phyloP scores from a whole-genome alignment of 169 alveolate genomes.

The Plasmodium vinckei region DNA sequence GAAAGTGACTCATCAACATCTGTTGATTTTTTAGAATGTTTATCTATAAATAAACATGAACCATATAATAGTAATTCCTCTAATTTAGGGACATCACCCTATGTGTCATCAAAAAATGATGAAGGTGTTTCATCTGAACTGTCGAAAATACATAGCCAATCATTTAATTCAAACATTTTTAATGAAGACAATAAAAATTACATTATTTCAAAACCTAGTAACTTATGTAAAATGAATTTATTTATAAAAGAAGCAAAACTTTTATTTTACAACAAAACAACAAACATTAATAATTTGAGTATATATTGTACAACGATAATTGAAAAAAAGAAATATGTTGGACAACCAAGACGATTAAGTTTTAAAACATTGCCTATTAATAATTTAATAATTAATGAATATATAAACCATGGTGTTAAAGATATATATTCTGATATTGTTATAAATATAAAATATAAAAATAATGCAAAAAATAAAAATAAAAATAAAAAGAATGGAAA shows the following conservation, averaged over 20 bases:
- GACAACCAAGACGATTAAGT: slow-evolving; percentile 54
- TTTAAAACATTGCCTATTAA: slow-evolving; percentile 61
- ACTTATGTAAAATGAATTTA: slow-evolving; percentile 40
- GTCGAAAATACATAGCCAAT: slow-evolving; percentile 5
- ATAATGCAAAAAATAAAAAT: slow-evolving; percentile 5
- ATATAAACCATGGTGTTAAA: slow-evolving; percentile 41
- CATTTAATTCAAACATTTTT: slow-evolving; percentile 19
- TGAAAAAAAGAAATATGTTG: slow-evolving; percentile 68
- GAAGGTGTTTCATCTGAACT: neutral
- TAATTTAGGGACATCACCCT: slow-evolving; percentile 1
- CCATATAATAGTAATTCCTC: neutral
- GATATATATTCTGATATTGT: slow-evolving; percentile 51
- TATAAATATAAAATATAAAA: slow-evolving; percentile 56
- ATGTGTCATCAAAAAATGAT: slow-evolving; percentile 6
- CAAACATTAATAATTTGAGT: slow-evolving; percentile 31
- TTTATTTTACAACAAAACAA: slow-evolving; percentile 49
- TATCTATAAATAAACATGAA: too few relatives aligned
- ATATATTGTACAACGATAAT: slow-evolving; percentile 55
- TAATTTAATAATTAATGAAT: slow-evolving; percentile 63
- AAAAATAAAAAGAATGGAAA: slow-evolving; percentile 23
- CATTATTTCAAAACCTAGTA: slow-evolving; percentile 8
- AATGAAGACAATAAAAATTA: slow-evolving; percentile 6
- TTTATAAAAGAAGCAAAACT: slow-evolving; percentile 65
- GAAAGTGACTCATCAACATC: too few relatives aligned
- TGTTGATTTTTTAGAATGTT: too few relatives aligned